A percentile compares a stretch with the other conserved stretches of the same genome.
These are phyloP conservation scores for Backusella tarrabulga DNA, from an alignment of 192 early-diverging fungal species.

Conservation along the genomic window DNA sequence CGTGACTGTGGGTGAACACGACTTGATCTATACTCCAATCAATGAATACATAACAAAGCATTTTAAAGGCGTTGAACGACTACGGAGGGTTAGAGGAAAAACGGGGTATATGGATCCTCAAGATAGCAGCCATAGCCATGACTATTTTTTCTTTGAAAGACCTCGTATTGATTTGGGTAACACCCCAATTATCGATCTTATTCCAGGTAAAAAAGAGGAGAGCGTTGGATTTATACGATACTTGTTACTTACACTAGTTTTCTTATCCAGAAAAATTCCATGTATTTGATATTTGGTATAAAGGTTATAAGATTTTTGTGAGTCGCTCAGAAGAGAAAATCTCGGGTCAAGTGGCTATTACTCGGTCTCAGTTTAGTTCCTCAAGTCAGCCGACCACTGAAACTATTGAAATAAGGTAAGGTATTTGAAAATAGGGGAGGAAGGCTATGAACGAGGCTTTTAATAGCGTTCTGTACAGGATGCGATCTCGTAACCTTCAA, in stretches of 20 bases:
- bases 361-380: not conserved
- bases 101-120: not conserved
- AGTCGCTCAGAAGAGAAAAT: not conserved
- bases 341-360: not conserved
- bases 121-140: not conserved
- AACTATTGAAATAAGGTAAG: conserved; percentile 10
- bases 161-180: not conserved
- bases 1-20: conserved; percentile 9
- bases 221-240: not conserved
- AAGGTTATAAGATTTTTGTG: conserved; percentile 6
- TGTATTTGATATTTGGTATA: not conserved
- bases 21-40: conserved; percentile 12
- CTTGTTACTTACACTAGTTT: not conserved
- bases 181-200: conserved; percentile 9
- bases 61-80: not conserved
- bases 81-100: not conserved
- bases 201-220: conserved; percentile 10
- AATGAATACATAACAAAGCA: conserved; percentile 6
- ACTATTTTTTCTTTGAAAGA: not conserved
- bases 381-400: not conserved
- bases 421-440: not conserved
- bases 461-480: not conserved
- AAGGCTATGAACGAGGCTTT: not conserved
- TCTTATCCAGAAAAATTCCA: not conserved
- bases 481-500: not conserved